These are phyloP conservation scores for Umbelopsis sp. DNA, from an alignment of 371 early-diverging fungal genomes.

Conservation along the genomic window DNA sequence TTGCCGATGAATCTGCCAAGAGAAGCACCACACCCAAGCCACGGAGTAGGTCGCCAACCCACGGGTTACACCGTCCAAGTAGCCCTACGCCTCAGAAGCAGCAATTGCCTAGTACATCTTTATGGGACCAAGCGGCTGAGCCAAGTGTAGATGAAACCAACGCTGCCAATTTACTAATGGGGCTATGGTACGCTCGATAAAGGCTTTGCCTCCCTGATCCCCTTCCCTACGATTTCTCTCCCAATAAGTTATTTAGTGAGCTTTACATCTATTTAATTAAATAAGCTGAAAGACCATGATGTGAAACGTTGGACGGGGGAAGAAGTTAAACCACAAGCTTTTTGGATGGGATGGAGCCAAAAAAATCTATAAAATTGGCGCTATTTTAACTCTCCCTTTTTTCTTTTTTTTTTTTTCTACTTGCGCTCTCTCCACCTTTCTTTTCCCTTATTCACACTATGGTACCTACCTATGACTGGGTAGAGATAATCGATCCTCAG, in stretches of 20 bases:
- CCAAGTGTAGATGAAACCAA: constrained; percentile 7
- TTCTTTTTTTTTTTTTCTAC: constrained; percentile 15
- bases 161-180: constrained; percentile 12
- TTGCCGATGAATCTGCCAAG: constrained; percentile 13
- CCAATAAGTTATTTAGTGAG: not conserved
- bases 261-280: not conserved
- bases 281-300: too few species aligned
- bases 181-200: constrained; percentile 9
- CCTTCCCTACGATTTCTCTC: not conserved
- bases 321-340: too few species aligned
- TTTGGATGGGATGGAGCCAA: too few species aligned
- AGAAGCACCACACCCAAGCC: constrained; percentile 9
- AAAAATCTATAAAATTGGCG: too few species aligned
- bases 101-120: not conserved
- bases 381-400: not conserved
- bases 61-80: not conserved
- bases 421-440: constrained; percentile 2
- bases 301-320: too few species aligned
- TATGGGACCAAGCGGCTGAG: constrained; percentile 11
- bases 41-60: constrained; percentile 1
- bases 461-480: constrained; percentile 54
- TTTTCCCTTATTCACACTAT: not conserved
- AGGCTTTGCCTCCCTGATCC: not conserved
- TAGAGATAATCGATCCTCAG: constrained; percentile 85
- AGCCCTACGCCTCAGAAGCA: constrained; percentile 16